Percentiles rank a stretch among this genome's conserved stretches.
phyloP scores from a whole-genome alignment of 768 basidiomycete genomes.

The Saitozyma podzolica region DNA sequence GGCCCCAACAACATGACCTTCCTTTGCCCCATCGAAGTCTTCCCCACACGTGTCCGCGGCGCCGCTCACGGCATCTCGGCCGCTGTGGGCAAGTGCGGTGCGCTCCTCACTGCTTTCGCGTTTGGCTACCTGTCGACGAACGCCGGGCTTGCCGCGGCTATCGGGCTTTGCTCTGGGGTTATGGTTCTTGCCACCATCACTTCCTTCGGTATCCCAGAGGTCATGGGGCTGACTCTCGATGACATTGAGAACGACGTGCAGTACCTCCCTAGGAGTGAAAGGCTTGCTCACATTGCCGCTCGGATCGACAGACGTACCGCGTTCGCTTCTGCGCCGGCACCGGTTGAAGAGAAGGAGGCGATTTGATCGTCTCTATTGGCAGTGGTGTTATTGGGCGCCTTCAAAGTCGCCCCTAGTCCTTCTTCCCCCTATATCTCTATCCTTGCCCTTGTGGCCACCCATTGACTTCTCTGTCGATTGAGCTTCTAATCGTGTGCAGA shows the following conservation, averaged over 20 bases:
- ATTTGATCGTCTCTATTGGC: too few species aligned
- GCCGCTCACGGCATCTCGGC: constrained; percentile 74
- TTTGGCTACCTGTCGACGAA: constrained; percentile 65
- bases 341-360: too few species aligned
- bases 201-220: constrained; percentile 6
- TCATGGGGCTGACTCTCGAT: constrained; percentile 4
- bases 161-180: constrained; percentile 58
- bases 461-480: too few species aligned
- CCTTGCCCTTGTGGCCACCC: too few species aligned
- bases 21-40: constrained; percentile 75
- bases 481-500: too few species aligned
- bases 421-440: too few species aligned
- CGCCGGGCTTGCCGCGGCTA: constrained; percentile 66
- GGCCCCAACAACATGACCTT: constrained; percentile 64
- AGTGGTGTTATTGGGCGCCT: too few species aligned
- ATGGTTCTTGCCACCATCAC: constrained; percentile 2
- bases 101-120: constrained; percentile 71
- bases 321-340: too few species aligned
- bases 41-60: constrained; percentile 73
- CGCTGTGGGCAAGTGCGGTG: constrained; percentile 71
- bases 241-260: constrained; percentile 9
- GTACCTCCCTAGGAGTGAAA: too few species aligned
- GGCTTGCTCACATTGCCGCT: too few species aligned
- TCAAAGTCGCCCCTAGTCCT: too few species aligned
- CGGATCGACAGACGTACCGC: too few species aligned